Evolutionary conservation across 164 flowering plant genomes (phyloP), one percentile per base, ranked within the genome.

Genomic region (Hamamelis virginiana): DNA sequence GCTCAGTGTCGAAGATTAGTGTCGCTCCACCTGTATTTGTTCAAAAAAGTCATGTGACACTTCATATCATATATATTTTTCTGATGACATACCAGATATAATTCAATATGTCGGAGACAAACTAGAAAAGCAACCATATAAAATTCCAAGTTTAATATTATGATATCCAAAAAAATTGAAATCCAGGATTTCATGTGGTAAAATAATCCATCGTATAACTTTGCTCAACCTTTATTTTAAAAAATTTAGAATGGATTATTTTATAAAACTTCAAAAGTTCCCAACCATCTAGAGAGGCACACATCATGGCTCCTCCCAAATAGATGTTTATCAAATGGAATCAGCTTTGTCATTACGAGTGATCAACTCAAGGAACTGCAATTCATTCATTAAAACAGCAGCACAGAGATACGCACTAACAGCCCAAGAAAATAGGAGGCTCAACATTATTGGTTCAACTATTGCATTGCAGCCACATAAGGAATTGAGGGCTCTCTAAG

Each of bases 1-100:
- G 94, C 86, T 95, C 97, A 1, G 98, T 92, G 71, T 95, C 97
- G 70, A 95, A 95, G 62, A 95, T 80, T 33, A 95, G 81, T 12
- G 98, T 95, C 19, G 98, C 97, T 47, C 97, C 98, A 69, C 98
- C 98, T 95, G 87, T 8, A 59, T 63, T 43, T 50, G 16, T 61
- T 61, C 18, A 67, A 72, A 51, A 25, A 28, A 15, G 48, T 23
- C 16, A 53, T 9, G 11, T 58, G n/a, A n/a, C n/a, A n/a, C 11
- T 52, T 50, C 44, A 58, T 27, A 41, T 21, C 28, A 55, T 25
- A 15, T 9, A 22, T 33, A 33, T 2, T 2, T 33, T 33, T 33
- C 41, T 33, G 41, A 33, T 33, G 41, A 33, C 22, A 23, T 22
- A 23, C 1, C 38, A 27, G 15, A 28, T 14, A 28, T 33, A 59